Percentiles rank a stretch among this genome's conserved stretches.
Conservation (phyloP, 2,329 filamentous ascomycete genomes). For the Plectosphaerella cucumerina region DNA sequence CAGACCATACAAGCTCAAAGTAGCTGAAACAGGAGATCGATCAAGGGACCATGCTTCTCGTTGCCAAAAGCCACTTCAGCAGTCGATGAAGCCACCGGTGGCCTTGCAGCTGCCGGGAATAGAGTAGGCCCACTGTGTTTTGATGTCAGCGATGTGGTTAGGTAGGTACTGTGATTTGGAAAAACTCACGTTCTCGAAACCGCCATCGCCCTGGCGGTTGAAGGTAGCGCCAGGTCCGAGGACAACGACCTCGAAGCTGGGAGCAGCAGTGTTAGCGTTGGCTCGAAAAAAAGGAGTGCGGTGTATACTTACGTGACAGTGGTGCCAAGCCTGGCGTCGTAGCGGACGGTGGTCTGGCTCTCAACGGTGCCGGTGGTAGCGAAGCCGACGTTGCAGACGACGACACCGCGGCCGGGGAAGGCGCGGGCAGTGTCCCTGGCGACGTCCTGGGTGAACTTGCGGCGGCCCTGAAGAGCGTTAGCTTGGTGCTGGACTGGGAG, state of each 20-base stretch:
- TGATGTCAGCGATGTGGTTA: neutral
- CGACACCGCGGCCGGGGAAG: neutral
- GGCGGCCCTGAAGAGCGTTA: neutral
- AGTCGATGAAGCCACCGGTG: neutral
- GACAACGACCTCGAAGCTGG: neutral
- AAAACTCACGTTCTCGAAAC: slow-evolving; percentile 2
- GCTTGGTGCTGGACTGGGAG: neutral
- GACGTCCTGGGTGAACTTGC: slow-evolving; percentile 1
- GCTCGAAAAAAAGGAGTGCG: no score
- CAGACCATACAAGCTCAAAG: no score
- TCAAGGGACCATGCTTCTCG: no score
- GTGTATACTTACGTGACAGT: slow-evolving; percentile 1
- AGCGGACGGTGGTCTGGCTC: neutral
- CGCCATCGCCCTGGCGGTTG: neutral
- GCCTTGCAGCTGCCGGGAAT: neutral
- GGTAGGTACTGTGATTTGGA: neutral
- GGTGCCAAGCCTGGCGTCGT: neutral
- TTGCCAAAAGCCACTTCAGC: neutral
- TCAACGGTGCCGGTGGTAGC: neutral
- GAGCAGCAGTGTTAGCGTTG: neutral
- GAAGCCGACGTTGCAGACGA: neutral
- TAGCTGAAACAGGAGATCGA: no score
- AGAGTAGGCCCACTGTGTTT: neutral
- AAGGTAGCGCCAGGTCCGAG: neutral
- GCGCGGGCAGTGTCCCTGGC: neutral